Evolutionary conservation across 805 yeast species (phyloP), one percentile per base, ranked within the genome.

Genomic region (Metschnikowia gruessii): DNA sequence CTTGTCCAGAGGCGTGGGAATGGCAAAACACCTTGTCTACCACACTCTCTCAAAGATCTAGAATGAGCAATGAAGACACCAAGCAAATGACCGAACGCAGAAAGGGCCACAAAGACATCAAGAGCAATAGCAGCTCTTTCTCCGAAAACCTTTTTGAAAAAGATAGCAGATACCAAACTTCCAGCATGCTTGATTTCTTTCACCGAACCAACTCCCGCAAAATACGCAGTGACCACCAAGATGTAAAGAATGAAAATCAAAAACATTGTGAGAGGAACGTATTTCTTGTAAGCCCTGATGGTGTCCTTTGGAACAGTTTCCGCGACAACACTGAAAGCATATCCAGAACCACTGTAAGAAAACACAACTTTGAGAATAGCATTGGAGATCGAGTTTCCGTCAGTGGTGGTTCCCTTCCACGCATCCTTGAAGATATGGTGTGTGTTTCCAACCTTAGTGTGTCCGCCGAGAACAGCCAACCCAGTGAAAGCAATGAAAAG

Each of bases 331-430:
- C 63, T 65, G 52, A 74, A 66, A 0, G 71, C 70, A 55, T 74
- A 74, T 9, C 55, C 53, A 16, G 67, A 54, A 32, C 78, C 78
- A 43, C 74, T 66, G 47, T 68, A 74, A 1, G 77, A 63, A 41
- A 74, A 74, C 3, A 74, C 61, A 35, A 70, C 75, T 64, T 55
- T 69, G 50, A 75, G 68, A 57, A 74, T 72, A 1, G 77, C 72
- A 48, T 56, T 68, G 9, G 74, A 66, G 49, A 74, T 73, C 11
- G 68, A 60, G 54, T 74, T 70, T 11, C 76, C 75, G 48, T 66
- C 66, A 1, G 60, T 60, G 0, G 76, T 73, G 2, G 78, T 64
- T 1, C 76, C 72, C 26, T 55, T 54, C 65, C 72, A 68, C 0
- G 73, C 60, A 50, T 73, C 55, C 28, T 61, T 55, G 53, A 73